phyloP scores from a whole-genome alignment of 768 basidiomycete species.

The Collybia sp. region DNA sequence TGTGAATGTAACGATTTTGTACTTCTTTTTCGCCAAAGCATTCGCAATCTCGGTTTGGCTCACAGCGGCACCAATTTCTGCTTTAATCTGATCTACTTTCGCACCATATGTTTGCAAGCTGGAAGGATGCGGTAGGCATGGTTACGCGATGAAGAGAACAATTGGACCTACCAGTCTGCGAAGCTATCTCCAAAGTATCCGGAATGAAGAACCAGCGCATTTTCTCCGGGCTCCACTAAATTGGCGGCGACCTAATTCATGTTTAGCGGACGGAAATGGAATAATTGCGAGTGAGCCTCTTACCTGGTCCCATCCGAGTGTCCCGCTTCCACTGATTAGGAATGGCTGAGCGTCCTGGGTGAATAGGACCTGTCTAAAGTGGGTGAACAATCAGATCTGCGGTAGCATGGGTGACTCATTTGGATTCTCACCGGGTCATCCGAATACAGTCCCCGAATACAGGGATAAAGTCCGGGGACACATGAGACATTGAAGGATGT shows the following conservation, averaged over 20 bases:
- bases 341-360: constrained; percentile 84
- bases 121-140: neutral
- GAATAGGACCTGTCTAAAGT: constrained; percentile 64
- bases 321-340: constrained; percentile 91
- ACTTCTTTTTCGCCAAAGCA: constrained; percentile 73
- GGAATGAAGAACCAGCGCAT: constrained; percentile 78
- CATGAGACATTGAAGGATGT: constrained; percentile 84
- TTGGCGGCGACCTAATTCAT: constrained; percentile 74
- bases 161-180: constrained; percentile 61
- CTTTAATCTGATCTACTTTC: constrained; percentile 77
- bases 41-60: constrained; percentile 52
- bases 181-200: constrained; percentile 96
- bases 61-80: constrained; percentile 78
- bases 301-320: constrained; percentile 95
- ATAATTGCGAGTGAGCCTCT: constrained; percentile 12
- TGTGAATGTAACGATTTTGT: constrained; percentile 89
- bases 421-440: constrained; percentile 58
- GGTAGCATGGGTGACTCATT: neutral
- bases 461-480: constrained; percentile 82
- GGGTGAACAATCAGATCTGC: constrained; percentile 3
- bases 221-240: constrained; percentile 77
- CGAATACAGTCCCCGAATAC: constrained; percentile 87
- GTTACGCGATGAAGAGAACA: neutral
- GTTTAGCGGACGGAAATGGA: constrained; percentile 2
- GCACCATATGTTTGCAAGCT: constrained; percentile 89